Base-by-base conservation (phyloP, 2,329 filamentous ascomycete genomes). In the Sclerotinia minor region DNA sequence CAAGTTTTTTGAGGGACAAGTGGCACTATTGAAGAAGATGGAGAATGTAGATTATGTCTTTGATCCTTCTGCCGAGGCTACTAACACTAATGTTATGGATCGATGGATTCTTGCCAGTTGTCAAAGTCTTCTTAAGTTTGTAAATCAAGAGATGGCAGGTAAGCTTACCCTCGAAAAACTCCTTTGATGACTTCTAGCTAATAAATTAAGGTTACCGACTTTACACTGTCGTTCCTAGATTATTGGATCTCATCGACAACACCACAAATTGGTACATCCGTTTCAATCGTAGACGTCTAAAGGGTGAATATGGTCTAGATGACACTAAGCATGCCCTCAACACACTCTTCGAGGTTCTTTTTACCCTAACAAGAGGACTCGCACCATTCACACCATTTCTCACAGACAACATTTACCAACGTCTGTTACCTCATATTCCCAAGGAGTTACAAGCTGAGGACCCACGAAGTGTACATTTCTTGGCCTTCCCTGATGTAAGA, bases 221-320 rank as follows among this genome's bases (percentile, higher is more conserved):
- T 47, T 98, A 97, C 79, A 98, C 94, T 1, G 94, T 98, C 55
- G 93, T 97, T 55, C 94, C 94, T 9, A 86, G 91, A 71, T 81
- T 98, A 69, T 84, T 96, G 24, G 85, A 85, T 68, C 85, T 96
- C 75, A 96, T 97, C 72, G 94, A 97, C 76, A 93, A 96, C 80
- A 93, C 92, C 5, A 97, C 94, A n/a, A 98, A 98, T 80, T 97
- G 94, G 94, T 97, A 97, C 80, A 97, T 97, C 78, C 87, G 93
- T 70, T 96, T 97, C 83, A 97, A 97, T 82, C 87, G 94, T 66
- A 91, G 91, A 79, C 88, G 94, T 66, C 83, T 97, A 72, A 97
- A 97, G 87, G 94, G 94, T 54, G 93, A 96, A 77, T 88, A 92
- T 72, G 92, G 93, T 24, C 80, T 92, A 32, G 86, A 94, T 19